Base-by-base conservation (phyloP, 345 rosid genomes). In the Eucalyptus viminalis region DNA sequence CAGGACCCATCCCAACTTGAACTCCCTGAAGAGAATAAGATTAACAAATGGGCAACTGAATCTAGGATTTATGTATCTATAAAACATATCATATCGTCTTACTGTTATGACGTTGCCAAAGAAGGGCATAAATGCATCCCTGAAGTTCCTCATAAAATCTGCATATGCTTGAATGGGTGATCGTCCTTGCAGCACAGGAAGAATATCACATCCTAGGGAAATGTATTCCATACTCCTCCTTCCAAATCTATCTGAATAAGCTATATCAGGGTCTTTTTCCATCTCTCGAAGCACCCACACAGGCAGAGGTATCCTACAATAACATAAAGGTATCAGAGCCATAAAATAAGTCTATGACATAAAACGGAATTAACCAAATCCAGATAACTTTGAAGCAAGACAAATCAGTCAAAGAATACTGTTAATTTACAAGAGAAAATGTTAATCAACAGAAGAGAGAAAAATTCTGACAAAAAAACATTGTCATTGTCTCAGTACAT, bases 1-100 rank as follows among this genome's bases (percentile, higher is more conserved):
- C 92, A 89, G 96, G 95, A 87, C 96, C 95, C 94, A 94, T 93
- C 86, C 96, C 95, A 27, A 94, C 92, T 91, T 93, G 95, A 83
- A 94, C 88, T 88, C 93, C 96, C 95, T 94, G 65, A 45, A 58
- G 85, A 86, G 12, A 86, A 49, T 45, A 49, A 80, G 47, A 76
- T 76, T 11, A 76, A 51, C 43, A 4, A 83, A 45, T 19, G n/a
- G 53, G 27, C 85, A 45, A 72, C 37, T 21, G 54, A 76, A 65
- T 49, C 60, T 31, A n/a, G 45, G 40, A 86, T 47, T 86, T n/a
- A 31, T n/a, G 45, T 86, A 54, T 86, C 87, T n/a, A 65, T 49
- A 88, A 54, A 44, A 58, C 40, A 24, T 34, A 90, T 40, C 31
- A 81, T 53, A 72, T 67, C 37, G 56, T 80, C 93, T 88, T 90